Percentiles rank a stretch among this genome's conserved stretches.
phyloP scores from a whole-genome alignment of 371 early-diverging fungal species.

The Gilbertella persicaria region DNA sequence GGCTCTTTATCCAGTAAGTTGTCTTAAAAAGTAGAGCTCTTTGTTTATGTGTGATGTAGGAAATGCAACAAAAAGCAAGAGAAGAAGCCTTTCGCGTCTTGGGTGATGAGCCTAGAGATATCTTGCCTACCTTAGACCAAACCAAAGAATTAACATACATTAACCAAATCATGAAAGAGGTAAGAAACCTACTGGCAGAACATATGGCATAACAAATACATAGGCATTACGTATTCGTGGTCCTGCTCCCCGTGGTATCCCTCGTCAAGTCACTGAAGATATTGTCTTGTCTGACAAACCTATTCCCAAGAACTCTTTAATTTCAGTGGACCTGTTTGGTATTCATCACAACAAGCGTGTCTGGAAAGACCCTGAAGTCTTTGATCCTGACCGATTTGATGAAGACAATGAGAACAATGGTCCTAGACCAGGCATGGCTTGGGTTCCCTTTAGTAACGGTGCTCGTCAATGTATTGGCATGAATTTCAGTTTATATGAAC shows the following conservation, averaged over 20 bases:
- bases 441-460: constrained; percentile 52
- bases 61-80: constrained; percentile 28
- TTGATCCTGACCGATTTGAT: constrained; percentile 28
- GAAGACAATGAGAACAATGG: constrained; percentile 16
- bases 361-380: constrained; percentile 41
- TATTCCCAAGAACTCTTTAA: constrained; percentile 5
- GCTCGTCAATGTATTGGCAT: constrained; percentile 53
- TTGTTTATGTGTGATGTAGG: too few relatives aligned
- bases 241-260: constrained; percentile 18
- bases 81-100: constrained; percentile 21
- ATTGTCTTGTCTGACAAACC: constrained; percentile 3
- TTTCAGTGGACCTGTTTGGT: constrained; percentile 35
- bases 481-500: constrained; percentile 51
- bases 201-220: constrained; percentile 6
- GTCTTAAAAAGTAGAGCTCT: too few relatives aligned
- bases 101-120: constrained; percentile 27
- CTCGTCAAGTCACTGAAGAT: constrained; percentile 19
- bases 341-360: constrained; percentile 31
- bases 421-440: constrained; percentile 32
- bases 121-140: constrained; percentile 23
- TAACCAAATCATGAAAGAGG: constrained; percentile 28
- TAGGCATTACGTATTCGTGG: constrained; percentile 37
- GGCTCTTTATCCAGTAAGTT: constrained; percentile 37
- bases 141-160: constrained; percentile 23
- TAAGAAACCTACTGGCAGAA: constrained; percentile 11